Conservation (phyloP, 192 early-diverging fungal species). For the Gryganskiella cystojenkinii region DNA sequence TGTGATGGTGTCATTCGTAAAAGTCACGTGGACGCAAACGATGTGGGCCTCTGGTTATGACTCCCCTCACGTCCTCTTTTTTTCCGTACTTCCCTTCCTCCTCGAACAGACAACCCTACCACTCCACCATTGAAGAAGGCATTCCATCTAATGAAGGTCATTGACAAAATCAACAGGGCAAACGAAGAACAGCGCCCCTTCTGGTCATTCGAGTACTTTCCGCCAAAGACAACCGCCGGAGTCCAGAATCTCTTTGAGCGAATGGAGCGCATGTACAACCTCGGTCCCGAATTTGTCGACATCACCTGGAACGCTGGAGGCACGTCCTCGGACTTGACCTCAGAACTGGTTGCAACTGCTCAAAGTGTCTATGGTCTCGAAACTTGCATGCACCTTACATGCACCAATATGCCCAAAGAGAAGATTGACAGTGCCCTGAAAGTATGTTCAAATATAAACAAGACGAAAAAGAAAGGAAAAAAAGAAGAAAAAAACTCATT, state of each 20-base stretch:
- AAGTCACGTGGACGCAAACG: too few species aligned
- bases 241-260: conserved; percentile 90
- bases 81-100: too few species aligned
- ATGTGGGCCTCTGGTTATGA: too few species aligned
- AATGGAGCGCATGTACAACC: conserved; percentile 92
- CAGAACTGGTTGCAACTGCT: conserved; percentile 86
- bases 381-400: conserved; percentile 96
- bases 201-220: conserved; percentile 98
- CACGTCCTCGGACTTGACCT: conserved; percentile 85
- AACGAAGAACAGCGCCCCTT: conserved; percentile 60
- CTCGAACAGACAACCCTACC: too few species aligned
- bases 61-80: too few species aligned
- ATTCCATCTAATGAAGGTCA: conserved; percentile 67
- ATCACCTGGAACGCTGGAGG: conserved; percentile 99
- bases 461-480: too few species aligned
- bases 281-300: conserved; percentile 94
- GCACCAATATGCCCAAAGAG: conserved; percentile 94
- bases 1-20: too few species aligned
- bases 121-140: too few species aligned
- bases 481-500: too few species aligned
- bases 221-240: conserved; percentile 86
- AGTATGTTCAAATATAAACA: too few species aligned
- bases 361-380: conserved; percentile 94
- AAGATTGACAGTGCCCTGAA: conserved; percentile 88
- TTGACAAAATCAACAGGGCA: conserved; percentile 72